Evolutionary conservation across 1,139 yeast genomes (phyloP), one percentile per base, ranked within the genome.

Genomic region (Sugiyamaella paludigena): DNA sequence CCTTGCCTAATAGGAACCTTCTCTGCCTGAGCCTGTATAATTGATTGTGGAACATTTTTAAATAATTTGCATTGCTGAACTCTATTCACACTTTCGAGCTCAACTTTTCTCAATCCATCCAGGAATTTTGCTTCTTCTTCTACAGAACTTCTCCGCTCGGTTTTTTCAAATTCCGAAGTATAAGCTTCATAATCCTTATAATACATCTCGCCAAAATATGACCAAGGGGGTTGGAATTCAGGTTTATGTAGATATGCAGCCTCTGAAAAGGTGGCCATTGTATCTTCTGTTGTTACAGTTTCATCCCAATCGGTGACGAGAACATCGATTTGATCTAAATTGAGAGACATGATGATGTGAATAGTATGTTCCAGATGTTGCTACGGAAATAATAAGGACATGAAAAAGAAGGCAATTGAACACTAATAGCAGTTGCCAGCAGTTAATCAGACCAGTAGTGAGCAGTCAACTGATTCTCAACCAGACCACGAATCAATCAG

Each of bases 301-400:
- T 83, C 91, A 61, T 84, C 92, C 83, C 87, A 84, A 60, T 84
- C 92, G 2, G 78, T 60, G 0, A 79, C 70, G 13, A 79, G 48
- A 26, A 50, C 43, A 26, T 49, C 53, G 16, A 58, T 43, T 15
- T 45, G 47, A 32, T 47, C 39, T 33, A 55, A 34, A 10, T 39
- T 19, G 19, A 42, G 45, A 9, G 36, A 34, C 45, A 42, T 42
- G 9, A 19, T 19, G 24, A 19, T n/a, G n/a, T n/a, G n/a, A n/a
- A n/a, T 3, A 19, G 24, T 5, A 19, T 3, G 5, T 19, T 19
- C 5, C 5, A 19, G 24, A 19, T 19, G 24, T 5, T 4, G 24
- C 5, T 4, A 19, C 5, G 5, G 5, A 19, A 19, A 19, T 19
- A 19, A 19, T 19, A 19, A 19, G 24, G 24, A 19, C n/a, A n/a